Conservation (phyloP, 1,284 basidiomycete genomes). For the Puccinia polysora region DNA sequence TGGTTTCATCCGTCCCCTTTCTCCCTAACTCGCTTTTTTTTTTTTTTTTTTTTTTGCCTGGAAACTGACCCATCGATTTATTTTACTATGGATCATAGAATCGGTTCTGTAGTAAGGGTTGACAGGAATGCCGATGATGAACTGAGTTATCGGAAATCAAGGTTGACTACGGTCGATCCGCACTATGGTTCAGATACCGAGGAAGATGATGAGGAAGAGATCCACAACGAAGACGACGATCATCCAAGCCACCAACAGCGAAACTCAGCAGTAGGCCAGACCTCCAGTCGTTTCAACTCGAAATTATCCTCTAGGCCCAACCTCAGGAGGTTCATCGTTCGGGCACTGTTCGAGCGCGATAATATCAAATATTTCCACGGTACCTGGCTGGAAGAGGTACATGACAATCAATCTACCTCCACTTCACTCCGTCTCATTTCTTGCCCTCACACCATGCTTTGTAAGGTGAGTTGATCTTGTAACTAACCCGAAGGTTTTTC, state of each 20-base stretch:
- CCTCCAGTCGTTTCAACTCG: too few relatives aligned
- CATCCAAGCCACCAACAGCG: background rate
- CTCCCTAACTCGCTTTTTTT: background rate
- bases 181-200: slow-evolving; percentile 26
- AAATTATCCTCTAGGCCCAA: background rate
- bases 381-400: slow-evolving; percentile 12
- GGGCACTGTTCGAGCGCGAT: slow-evolving; percentile 21
- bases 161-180: background rate
- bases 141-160: slow-evolving; percentile 19
- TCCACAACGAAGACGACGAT: background rate
- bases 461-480: background rate
- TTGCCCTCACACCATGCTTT: background rate
- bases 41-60: background rate
- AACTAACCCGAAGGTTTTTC: too few relatives aligned
- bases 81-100: background rate
- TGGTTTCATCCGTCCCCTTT: background rate
- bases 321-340: slow-evolving; percentile 1
- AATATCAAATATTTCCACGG: slow-evolving; percentile 13
- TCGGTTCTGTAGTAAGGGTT: background rate
- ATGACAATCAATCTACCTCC: too few relatives aligned
- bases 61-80: background rate
- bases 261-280: too few relatives aligned
- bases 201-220: slow-evolving; percentile 6
- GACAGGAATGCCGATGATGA: background rate
- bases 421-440: too few relatives aligned